Conservation (phyloP, 2,329 filamentous ascomycete species). For the Trichoderma sp. region DNA sequence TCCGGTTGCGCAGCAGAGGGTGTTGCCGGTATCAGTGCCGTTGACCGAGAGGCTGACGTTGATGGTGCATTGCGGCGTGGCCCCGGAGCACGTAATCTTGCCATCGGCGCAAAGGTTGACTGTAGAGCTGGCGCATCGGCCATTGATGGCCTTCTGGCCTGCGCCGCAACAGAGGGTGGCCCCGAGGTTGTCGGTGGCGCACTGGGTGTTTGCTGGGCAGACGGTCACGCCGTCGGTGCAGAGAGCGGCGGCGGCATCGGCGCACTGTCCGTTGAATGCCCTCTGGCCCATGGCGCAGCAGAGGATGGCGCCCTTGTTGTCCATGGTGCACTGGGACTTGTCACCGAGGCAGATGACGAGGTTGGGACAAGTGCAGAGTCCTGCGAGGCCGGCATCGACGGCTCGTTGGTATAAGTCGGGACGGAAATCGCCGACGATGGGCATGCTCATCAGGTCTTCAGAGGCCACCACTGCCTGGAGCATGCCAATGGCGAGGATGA, state of each 20-base stretch:
- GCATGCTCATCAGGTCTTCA: no score
- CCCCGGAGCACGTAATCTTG: neutral
- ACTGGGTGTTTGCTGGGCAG: neutral
- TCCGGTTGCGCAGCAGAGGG: neutral
- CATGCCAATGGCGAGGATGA: no score
- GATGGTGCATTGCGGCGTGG: neutral
- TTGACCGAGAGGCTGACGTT: neutral
- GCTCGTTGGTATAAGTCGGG: no score
- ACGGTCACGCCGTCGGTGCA: neutral
- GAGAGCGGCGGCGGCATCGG: no score
- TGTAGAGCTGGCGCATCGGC: neutral
- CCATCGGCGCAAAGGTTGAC: neutral
- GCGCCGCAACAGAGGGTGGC: neutral
- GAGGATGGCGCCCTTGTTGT: no score
- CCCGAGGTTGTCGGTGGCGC: neutral
- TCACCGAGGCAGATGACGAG: no score
- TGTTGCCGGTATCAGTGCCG: neutral
- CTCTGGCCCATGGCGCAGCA: neutral
- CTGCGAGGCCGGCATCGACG: no score
- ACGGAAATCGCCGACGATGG: no score
- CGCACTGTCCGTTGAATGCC: neutral
- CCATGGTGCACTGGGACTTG: no score
- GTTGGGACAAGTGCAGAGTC: no score
- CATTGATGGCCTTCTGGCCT: constrained; percentile 3
- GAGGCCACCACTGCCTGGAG: no score